Base-by-base conservation (phyloP, 1,284 basidiomycete species). In the Puccinia sorghi region DNA sequence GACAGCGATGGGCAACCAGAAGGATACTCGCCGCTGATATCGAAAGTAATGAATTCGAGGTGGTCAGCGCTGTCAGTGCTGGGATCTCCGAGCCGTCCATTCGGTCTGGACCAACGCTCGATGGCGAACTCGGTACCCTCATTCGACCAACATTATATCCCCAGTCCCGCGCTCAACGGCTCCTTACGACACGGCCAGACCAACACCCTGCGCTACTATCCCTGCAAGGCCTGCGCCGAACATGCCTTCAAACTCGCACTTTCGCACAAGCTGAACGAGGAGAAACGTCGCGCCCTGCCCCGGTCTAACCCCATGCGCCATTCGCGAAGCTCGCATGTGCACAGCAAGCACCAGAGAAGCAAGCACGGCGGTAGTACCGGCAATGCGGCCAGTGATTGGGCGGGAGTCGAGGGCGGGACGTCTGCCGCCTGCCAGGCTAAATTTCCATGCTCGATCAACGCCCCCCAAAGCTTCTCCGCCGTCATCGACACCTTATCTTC, bases 181-280 rank as follows among this genome's bases (percentile, higher is more conserved):
- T 41, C 50, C 43, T n/a, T 59, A 5, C 61, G 61, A 8, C 61
- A 67, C 27, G 73, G 43, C 41, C 63, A 66, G 48, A 43, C 67
- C 20, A 71, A 63, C 46, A 66, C 66, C 43, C 41, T 78, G 12
- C 69, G 66, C 27, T 78, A 78, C 39, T 78, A 78, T 37, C 66
- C 50, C 48, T 78, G 76, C 50, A 78, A 78, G 32, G 76, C 66
- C 11, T 78, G 76, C 63, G 52, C 76, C 25, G 76, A 78, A 78
- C 76, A 78, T 46, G 76, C 76, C 22, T 78, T 78, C 48, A 78
- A 78, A 70, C 48, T 78, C n/a, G 66, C 76, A 6, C 56, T 78
- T 12, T 78, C 76, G 2, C 76, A 78, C 64, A 67, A 69, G 63
- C 50, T 78, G 8, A 63, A 78, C 41, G 76, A 78, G 25, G 67